These are phyloP conservation scores for Mallotus repandus DNA, from an alignment of 441 rosid species.

Conservation along the genomic window DNA sequence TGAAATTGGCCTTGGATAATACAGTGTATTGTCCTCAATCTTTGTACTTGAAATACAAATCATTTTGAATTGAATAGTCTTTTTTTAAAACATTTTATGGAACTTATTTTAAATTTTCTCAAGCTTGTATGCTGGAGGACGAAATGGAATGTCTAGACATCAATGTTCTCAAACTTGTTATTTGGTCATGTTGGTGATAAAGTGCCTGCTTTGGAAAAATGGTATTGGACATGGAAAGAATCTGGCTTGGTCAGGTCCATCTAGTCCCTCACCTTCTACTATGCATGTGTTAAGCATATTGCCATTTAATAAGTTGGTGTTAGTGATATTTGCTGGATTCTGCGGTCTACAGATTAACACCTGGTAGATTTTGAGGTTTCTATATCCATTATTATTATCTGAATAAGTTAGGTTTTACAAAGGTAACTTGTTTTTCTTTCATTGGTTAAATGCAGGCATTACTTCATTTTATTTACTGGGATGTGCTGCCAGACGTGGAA, in stretches of 20 bases:
- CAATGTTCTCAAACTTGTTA: not conserved
- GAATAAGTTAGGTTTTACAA: slow-evolving; percentile 10
- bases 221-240: slow-evolving; percentile 20
- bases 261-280: slow-evolving; percentile 9
- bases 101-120: slow-evolving; percentile 19
- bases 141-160: slow-evolving; percentile 7
- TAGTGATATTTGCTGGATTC: slow-evolving; percentile 5
- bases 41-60: not conserved
- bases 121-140: slow-evolving; percentile 16
- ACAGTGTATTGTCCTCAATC: slow-evolving; percentile 17
- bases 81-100: slow-evolving; percentile 5
- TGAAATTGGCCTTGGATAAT: slow-evolving; percentile 20
- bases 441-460: slow-evolving; percentile 49
- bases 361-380: not conserved
- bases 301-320: not conserved
- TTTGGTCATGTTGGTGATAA: not conserved
- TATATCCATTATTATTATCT: slow-evolving; percentile 3
- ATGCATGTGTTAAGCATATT: not conserved
- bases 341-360: not conserved
- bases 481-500: slow-evolving; percentile 69
- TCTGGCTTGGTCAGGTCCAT: slow-evolving; percentile 13
- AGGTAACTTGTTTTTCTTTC: slow-evolving; percentile 21
- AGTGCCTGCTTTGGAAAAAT: slow-evolving; percentile 24
- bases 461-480: slow-evolving; percentile 89
- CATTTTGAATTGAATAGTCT: slow-evolving; percentile 16